Evolutionary conservation across 2,329 filamentous ascomycete species (phyloP), one percentile per base, ranked within the genome.

Genomic region (Alternaria incomplexa): DNA sequence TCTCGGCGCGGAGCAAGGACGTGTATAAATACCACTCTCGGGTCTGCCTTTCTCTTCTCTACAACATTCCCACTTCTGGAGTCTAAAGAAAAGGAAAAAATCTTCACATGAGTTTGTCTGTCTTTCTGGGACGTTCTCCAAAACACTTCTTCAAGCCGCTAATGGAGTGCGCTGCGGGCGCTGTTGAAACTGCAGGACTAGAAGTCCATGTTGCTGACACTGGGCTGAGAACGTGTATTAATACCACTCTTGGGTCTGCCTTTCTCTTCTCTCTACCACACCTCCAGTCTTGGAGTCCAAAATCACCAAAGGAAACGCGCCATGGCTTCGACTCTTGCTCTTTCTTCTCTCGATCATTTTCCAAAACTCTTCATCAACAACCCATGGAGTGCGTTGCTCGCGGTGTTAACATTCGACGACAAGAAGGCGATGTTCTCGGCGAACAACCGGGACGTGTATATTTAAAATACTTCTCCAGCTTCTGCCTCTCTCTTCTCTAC

Each of bases 1-100:
- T 36, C 32, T 2, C 2, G 13, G 13, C 1, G 13, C 0, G n/a
- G 32, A 0, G 9, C 3, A 5, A 2, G 13, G 2, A 36, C 32
- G 25, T 17, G 7, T 28, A 48, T 48, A 20, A 28, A 48, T 12
- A 48, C 10, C n/a, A 4, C 9, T 6, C 25, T 20, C 1, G 25
- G 25, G 10, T 17, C 11, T 20, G 25, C 7, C 7, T 17, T 20
- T 12, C 5, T 28, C 46, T 28, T 28, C 45, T 48, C 3, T 11
- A 12, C 25, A 12, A 17, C 23, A 28, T 6, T 9, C 28, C 23
- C 46, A 12, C 0, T 7, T 2, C 9, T 17, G 23, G 9, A 28
- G 23, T 47, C 15, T 4, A 26, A 47, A 26, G 8, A 15, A 3
- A 4, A 10, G 7, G 2, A 23, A 22, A 1, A 11, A 6, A 6